phyloP scores from a whole-genome alignment of 768 basidiomycete species.

The Nevesoporus exiguus region DNA sequence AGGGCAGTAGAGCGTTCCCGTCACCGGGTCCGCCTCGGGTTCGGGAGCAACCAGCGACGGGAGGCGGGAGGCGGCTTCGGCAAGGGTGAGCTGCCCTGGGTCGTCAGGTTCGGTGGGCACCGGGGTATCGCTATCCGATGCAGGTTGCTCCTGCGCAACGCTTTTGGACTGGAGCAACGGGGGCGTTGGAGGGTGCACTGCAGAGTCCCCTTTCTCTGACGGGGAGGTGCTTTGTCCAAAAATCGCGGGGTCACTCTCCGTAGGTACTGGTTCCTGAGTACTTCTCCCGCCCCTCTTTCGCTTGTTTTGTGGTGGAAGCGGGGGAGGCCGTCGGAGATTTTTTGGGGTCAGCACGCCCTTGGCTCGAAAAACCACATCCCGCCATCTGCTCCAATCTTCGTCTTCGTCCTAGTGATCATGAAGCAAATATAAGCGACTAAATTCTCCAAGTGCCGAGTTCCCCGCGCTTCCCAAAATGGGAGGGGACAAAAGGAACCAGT shows the following conservation, averaged over 20 bases:
- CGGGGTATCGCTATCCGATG: background rate
- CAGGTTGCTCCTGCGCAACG: background rate
- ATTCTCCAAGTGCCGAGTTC: constrained; percentile 1
- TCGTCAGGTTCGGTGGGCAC: background rate
- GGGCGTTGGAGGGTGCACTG: background rate
- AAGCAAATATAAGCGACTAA: constrained; percentile 3
- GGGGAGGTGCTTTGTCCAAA: background rate
- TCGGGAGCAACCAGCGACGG: constrained; percentile 19
- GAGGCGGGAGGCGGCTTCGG: constrained; percentile 47
- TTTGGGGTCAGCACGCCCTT: constrained; percentile 54
- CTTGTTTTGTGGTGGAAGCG: constrained; percentile 58
- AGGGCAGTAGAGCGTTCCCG: constrained; percentile 65
- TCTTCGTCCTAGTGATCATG: constrained; percentile 59
- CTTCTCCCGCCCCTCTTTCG: constrained; percentile 52
- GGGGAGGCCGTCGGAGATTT: constrained; percentile 22
- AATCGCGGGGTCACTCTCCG: background rate
- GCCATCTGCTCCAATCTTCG: constrained; percentile 87
- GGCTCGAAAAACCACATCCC: constrained; percentile 78
- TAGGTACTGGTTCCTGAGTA: constrained; percentile 8
- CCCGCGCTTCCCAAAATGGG: background rate
- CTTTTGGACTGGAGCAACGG: background rate
- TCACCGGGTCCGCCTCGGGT: constrained; percentile 36
- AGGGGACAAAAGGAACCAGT: background rate
- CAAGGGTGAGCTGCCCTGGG: constrained; percentile 35
- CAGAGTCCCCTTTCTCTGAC: background rate